These are phyloP conservation scores for Bipolaris gigantea DNA, from an alignment of 2,329 filamentous ascomycete genomes.

Conservation along the genomic window DNA sequence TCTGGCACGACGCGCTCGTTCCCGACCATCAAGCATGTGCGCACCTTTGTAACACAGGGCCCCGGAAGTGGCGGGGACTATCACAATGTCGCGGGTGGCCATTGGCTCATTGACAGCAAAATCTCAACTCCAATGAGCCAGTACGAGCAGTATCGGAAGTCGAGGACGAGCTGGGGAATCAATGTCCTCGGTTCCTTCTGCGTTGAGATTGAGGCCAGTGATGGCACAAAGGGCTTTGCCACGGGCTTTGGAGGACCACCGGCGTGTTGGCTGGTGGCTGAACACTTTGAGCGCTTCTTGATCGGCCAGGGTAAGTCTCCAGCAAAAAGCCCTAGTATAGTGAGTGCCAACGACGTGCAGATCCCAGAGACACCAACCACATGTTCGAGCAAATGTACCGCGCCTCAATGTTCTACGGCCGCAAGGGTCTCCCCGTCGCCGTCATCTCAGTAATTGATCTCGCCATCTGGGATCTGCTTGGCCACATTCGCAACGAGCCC, in stretches of 20 bases:
- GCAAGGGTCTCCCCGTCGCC: conserved; percentile 86
- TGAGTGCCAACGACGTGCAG: conserved; percentile 45
- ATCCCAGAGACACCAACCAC: conserved; percentile 87
- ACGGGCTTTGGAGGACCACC: conserved; percentile 93
- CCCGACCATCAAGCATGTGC: conserved; percentile 74
- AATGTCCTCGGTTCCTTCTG: conserved; percentile 93
- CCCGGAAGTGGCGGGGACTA: conserved; percentile 65
- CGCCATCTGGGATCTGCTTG: conserved; percentile 87
- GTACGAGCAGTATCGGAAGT: conserved; percentile 85
- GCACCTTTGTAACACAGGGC: conserved; percentile 72
- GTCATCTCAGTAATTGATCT: conserved; percentile 94
- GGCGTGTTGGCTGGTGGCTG: conserved; percentile 89
- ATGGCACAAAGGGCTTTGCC: conserved; percentile 91
- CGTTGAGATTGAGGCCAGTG: conserved; percentile 82
- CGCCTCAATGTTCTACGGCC: conserved; percentile 92
- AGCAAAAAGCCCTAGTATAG: background rate
- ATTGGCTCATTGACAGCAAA: conserved; percentile 86
- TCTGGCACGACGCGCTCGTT: conserved; percentile 56
- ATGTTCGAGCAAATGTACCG: conserved; percentile 97
- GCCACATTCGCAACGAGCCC: conserved; percentile 88
- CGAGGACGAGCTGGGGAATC: conserved; percentile 91
- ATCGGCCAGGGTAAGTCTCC: conserved; percentile 66
- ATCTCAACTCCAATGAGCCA: conserved; percentile 91
- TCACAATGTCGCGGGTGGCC: conserved; percentile 78
- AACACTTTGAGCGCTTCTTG: conserved; percentile 91